These are phyloP conservation scores for Pseudogymnoascus sp. DNA, from an alignment of 2,329 filamentous ascomycete species.

Conservation along the genomic window DNA sequence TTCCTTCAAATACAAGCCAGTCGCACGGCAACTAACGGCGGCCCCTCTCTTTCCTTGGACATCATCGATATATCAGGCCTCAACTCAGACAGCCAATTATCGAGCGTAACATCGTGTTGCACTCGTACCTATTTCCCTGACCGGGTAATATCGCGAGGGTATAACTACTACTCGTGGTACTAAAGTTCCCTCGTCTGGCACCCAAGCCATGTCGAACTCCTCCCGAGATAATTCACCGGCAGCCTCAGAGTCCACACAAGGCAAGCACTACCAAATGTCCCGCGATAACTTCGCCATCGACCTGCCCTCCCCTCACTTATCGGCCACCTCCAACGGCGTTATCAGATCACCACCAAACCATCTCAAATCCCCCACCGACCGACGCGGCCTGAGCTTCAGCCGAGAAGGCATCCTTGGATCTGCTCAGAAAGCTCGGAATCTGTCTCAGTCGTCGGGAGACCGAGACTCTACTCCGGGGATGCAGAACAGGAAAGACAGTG, in stretches of 20 bases:
- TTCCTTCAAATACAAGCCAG: slow-evolving; percentile 6
- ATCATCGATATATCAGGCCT: not conserved
- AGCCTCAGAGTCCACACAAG: slow-evolving; percentile 20
- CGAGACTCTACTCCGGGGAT: slow-evolving; percentile 35
- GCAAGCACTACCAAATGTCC: slow-evolving; percentile 25
- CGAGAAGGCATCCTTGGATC: slow-evolving; percentile 46
- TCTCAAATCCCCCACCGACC: slow-evolving; percentile 44
- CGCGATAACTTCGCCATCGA: slow-evolving; percentile 26
- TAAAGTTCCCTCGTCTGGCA: not conserved
- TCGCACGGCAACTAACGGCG: slow-evolving; percentile 6
- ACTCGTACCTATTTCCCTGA: not conserved
- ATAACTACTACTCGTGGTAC: slow-evolving; percentile 3
- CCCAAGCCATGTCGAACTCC: slow-evolving; percentile 24
- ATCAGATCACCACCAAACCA: slow-evolving; percentile 24
- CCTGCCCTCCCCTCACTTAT: slow-evolving; percentile 23
- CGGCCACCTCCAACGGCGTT: slow-evolving; percentile 15
- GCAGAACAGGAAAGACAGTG: slow-evolving; percentile 35
- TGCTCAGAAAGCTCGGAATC: slow-evolving; percentile 45
- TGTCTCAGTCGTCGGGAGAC: slow-evolving; percentile 46
- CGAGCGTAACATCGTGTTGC: not conserved
- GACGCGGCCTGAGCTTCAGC: slow-evolving; percentile 42
- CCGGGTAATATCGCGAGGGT: not conserved
- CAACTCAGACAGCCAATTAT: not conserved
- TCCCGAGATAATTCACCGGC: slow-evolving; percentile 26
- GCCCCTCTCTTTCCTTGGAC: slow-evolving; percentile 7